phyloP scores from a whole-genome alignment of 2,329 filamentous ascomycete genomes.

The Tricladium varicosporioides region DNA sequence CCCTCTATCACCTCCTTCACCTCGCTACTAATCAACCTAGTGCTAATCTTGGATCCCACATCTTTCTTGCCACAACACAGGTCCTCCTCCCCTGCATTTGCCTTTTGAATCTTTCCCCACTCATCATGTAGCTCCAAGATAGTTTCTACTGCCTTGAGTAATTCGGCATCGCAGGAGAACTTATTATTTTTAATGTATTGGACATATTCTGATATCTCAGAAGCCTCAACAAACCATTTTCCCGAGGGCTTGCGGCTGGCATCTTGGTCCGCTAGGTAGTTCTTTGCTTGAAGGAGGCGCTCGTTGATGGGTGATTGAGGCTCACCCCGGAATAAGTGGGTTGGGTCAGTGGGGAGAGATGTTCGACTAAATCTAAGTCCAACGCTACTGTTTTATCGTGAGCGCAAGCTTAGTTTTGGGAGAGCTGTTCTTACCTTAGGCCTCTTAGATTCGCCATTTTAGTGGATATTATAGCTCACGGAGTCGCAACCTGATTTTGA shows the following conservation, averaged over 20 bases:
- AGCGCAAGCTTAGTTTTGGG: background rate
- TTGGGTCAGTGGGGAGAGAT: background rate
- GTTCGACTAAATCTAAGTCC: background rate
- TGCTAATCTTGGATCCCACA: background rate
- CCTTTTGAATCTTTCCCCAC: constrained; percentile 16
- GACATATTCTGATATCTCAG: constrained; percentile 29
- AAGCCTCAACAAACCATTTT: constrained; percentile 39
- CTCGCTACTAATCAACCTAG: constrained; percentile 18
- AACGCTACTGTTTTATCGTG: background rate
- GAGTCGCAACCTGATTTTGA: too few relatives aligned
- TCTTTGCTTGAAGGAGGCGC: constrained; percentile 35
- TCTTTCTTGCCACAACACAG: constrained; percentile 2
- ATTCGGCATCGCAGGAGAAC: constrained; percentile 6
- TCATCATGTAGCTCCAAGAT: constrained; percentile 26
- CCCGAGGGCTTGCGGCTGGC: constrained; percentile 36
- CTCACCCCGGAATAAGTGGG: constrained; percentile 21
- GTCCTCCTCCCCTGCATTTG: constrained; percentile 1
- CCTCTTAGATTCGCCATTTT: too few relatives aligned
- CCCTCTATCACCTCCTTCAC: constrained; percentile 6
- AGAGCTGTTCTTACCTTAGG: too few relatives aligned
- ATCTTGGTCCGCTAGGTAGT: constrained; percentile 51
- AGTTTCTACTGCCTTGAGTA: constrained; percentile 23
- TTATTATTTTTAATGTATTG: constrained; percentile 17
- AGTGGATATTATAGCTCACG: too few relatives aligned
- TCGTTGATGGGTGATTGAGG: constrained; percentile 35